Conservation (phyloP, 78 protist species). For the Dictyostelium brefeldianum region DNA sequence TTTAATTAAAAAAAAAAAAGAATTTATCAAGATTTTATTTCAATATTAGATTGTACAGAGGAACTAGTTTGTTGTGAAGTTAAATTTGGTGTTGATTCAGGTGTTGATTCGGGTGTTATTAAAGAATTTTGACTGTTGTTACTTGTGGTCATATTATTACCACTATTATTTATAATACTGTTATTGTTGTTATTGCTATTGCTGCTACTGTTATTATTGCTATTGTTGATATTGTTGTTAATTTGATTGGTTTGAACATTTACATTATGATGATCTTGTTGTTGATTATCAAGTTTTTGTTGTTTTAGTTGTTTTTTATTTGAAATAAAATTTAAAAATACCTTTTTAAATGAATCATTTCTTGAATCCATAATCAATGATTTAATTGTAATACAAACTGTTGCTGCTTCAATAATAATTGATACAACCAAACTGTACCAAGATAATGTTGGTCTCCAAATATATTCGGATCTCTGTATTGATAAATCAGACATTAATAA, state of each 20-base stretch:
- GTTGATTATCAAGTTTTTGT: background rate
- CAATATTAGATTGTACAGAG: slow-evolving; percentile 14
- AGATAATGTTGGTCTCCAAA: slow-evolving; percentile 8
- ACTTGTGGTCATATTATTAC: background rate
- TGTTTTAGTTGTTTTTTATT: background rate
- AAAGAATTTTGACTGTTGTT: too few species aligned
- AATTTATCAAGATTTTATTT: background rate
- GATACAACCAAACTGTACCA: slow-evolving; percentile 14
- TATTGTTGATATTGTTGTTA: background rate
- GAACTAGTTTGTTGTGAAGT: background rate
- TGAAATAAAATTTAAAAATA: background rate
- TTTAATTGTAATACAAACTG: background rate
- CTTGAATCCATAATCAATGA: background rate
- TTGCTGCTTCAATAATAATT: background rate
- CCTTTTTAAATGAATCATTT: background rate
- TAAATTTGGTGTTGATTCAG: slow-evolving; percentile 3
- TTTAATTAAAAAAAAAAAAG: background rate
- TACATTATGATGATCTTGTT: background rate
- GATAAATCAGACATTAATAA: background rate
- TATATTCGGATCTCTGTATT: background rate
- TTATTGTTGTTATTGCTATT: background rate
- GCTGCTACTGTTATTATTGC: background rate
- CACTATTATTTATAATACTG: background rate
- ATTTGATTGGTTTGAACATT: background rate
- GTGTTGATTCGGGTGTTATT: background rate